These are phyloP conservation scores for Obelidium mucronatum DNA, from an alignment of 192 early-diverging fungal genomes.

Conservation along the genomic window DNA sequence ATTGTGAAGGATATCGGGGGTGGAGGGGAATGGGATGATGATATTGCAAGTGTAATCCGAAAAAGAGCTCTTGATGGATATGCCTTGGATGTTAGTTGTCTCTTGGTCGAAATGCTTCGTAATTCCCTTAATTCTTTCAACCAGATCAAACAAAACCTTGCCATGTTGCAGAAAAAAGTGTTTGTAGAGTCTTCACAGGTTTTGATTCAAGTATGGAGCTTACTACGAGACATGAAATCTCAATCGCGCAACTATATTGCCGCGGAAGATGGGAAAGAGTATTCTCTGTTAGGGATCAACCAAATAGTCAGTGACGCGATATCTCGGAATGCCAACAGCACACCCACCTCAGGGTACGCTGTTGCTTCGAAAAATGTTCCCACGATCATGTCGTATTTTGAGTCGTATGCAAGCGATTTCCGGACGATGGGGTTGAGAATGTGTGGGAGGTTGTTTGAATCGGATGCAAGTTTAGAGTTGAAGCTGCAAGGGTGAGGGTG, in stretches of 20 bases:
- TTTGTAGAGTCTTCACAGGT: neutral
- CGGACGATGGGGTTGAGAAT: conserved; percentile 54
- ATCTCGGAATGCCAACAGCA: neutral
- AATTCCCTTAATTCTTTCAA: neutral
- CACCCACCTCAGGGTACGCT: neutral
- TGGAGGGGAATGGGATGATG: conserved; percentile 41
- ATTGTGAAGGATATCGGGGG: neutral
- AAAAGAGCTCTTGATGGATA: conserved; percentile 79
- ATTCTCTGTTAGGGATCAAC: neutral
- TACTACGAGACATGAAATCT: neutral
- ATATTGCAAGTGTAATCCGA: conserved; percentile 85
- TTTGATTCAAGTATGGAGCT: neutral
- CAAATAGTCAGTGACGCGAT: neutral
- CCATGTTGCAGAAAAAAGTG: conserved; percentile 6
- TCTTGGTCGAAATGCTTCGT: neutral
- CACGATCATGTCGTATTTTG: conserved; percentile 4
- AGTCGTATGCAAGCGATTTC: conserved; percentile 12
- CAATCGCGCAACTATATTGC: neutral
- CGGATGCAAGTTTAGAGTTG: conserved; percentile 49
- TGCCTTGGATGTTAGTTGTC: conserved; percentile 69
- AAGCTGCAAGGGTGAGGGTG: conserved; percentile 40
- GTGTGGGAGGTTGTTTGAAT: conserved; percentile 61
- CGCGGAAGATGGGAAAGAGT: conserved; percentile 3
- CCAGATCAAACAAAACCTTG: conserved; percentile 3
- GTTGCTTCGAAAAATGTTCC: neutral